Evolutionary conservation across 2,329 filamentous ascomycete genomes (phyloP).

Genomic region (Cladosporium colombiae): DNA sequence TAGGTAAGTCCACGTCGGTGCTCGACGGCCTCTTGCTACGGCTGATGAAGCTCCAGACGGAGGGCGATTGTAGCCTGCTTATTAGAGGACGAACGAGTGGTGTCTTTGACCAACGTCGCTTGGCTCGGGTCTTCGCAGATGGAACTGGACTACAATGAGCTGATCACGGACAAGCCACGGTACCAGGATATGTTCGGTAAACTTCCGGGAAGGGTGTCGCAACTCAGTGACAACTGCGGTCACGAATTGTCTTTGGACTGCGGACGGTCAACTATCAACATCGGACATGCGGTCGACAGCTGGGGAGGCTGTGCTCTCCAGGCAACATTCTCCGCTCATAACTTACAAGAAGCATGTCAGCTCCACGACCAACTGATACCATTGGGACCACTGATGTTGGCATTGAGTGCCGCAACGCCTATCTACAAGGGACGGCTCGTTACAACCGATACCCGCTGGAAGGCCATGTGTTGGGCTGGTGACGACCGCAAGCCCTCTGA

Average conservation of each 20-base stretch:
- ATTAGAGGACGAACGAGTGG: background rate
- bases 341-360: background rate
- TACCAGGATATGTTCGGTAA: background rate
- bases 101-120: background rate
- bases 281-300: background rate
- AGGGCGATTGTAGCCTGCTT: background rate
- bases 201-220: background rate
- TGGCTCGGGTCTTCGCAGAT: background rate
- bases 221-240: background rate
- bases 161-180: background rate
- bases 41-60: background rate
- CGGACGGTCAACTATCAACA: background rate
- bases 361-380: constrained; percentile 1
- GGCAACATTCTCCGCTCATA: background rate
- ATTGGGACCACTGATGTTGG: background rate
- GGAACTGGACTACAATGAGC: background rate
- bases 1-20: background rate
- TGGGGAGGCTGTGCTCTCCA: background rate
- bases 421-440: constrained; percentile 1
- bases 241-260: background rate
- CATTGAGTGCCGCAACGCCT: constrained; percentile 1
- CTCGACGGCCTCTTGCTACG: background rate
- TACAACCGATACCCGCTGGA: background rate
- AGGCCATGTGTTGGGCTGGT: background rate
- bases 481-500: background rate